Evolutionary conservation across 208 protist genomes (phyloP), one percentile per base, ranked within the genome.

Genomic region (Strigomonas culicis): DNA sequence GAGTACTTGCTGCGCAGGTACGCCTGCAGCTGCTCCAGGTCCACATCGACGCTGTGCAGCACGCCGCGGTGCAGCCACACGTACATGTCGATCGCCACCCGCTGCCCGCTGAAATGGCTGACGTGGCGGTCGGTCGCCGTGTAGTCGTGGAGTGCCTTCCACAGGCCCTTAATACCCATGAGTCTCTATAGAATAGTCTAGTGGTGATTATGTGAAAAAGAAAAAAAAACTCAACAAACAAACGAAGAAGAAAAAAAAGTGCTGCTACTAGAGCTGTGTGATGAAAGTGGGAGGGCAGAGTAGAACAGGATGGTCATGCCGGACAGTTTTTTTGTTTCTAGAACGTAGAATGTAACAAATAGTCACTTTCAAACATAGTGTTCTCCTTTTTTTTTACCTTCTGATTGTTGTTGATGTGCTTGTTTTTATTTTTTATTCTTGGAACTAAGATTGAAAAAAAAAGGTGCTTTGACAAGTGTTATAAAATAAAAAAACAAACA

Each of bases 161-260:
- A 95, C 11, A 95, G 72, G 0, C 84, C 84, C 77, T 95, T 95
- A 63, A 95, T 91, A 49, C 89, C 84, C 89, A 95, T 95, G 3
- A 4, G 8, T 11, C 21, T 39, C 7, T 11, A 21, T n/a, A 46
- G 17, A 46, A 17, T 10, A 46, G 17, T 46, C 41, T 46, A 46
- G 17, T n/a, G 49, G 21, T 21, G 21, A 25, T 53, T 53, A 7
- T 30, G 27, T 19, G 27, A 19, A 17, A 17, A 46, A 17, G 41
- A 30, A 53, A 53, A 53, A 25, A 53, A 30, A 53, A 10, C 21
- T 21, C 21, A 25, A 53, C 27, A 66, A 57, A 57, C 22, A 58
- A 57, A 4, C 39, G 21, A 32, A 59, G 44, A 39, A 44, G 22
- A 57, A 62, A 62, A n/a, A 62, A 62, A 62, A 46, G 8, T 8